These are phyloP conservation scores for Lentinula sp. DNA, from an alignment of 768 basidiomycete species.

Conservation along the genomic window DNA sequence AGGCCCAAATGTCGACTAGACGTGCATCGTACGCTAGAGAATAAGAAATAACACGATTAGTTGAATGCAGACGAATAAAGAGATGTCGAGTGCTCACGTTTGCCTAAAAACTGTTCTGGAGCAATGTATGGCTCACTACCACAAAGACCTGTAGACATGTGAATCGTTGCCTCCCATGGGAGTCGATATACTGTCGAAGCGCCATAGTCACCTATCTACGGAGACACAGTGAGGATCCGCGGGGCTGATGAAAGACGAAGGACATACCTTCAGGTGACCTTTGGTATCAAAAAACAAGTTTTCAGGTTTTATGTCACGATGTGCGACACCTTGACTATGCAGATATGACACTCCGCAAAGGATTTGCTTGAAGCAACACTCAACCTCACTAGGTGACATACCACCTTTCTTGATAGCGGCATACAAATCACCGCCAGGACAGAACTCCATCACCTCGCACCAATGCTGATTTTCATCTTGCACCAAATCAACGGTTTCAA, in stretches of 20 bases:
- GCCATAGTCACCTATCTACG: conserved; percentile 94
- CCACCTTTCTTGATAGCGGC: conserved; percentile 97
- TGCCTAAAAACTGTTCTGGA: conserved; percentile 92
- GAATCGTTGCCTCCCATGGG: conserved; percentile 96
- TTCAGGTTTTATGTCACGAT: conserved; percentile 97
- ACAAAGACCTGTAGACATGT: conserved; percentile 95
- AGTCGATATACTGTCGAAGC: conserved; percentile 98
- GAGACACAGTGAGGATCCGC: not conserved
- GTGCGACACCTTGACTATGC: conserved; percentile 94
- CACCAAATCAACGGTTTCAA: conserved; percentile 98
- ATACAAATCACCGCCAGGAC: conserved; percentile 96
- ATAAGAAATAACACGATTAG: conserved; percentile 27
- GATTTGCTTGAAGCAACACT: conserved; percentile 98
- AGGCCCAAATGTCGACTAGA: conserved; percentile 96
- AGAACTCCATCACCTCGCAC: conserved; percentile 99
- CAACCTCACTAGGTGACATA: conserved; percentile 62
- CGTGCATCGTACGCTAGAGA: conserved; percentile 90
- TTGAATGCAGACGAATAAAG: conserved; percentile 18
- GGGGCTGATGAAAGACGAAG: conserved; percentile 6
- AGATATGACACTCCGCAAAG: conserved; percentile 84
- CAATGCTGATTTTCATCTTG: conserved; percentile 95
- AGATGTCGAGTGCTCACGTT: conserved; percentile 67
- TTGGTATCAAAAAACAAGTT: conserved; percentile 92
- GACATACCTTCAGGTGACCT: conserved; percentile 85
- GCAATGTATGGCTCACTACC: conserved; percentile 99